A percentile compares a stretch with the other conserved stretches of the same genome.
Evolutionary conservation across 768 basidiomycete genomes (phyloP).

Genomic region (Sarcomyxa edulis): DNA sequence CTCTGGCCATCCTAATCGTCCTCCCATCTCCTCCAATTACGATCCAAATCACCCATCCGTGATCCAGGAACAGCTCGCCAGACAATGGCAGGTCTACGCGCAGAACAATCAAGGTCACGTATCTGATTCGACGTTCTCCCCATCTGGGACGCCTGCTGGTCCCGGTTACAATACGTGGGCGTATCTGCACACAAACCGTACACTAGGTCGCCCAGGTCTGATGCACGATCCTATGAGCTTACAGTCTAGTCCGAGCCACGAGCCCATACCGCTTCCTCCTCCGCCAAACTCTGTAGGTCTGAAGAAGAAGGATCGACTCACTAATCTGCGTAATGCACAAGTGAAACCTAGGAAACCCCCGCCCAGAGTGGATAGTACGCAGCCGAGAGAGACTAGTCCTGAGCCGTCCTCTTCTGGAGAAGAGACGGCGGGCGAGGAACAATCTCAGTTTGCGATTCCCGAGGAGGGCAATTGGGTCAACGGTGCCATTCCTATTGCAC

Average conservation of each 20-base stretch:
- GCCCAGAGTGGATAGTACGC: slow-evolving; percentile 77
- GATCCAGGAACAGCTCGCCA: slow-evolving; percentile 66
- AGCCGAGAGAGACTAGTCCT: slow-evolving; percentile 76
- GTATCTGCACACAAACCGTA: slow-evolving; percentile 53
- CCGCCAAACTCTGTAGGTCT: slow-evolving; percentile 38
- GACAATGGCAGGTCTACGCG: slow-evolving; percentile 77
- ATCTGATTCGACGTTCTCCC: slow-evolving; percentile 74
- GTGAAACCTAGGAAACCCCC: slow-evolving; percentile 45
- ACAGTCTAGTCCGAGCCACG: slow-evolving; percentile 67
- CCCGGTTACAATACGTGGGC: slow-evolving; percentile 68
- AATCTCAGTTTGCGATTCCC: slow-evolving; percentile 23
- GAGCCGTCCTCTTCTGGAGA: slow-evolving; percentile 74
- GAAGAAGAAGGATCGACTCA: slow-evolving; percentile 37
- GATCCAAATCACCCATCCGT: slow-evolving; percentile 38
- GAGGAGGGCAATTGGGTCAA: slow-evolving; percentile 32
- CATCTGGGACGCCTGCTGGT: slow-evolving; percentile 64
- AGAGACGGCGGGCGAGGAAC: slow-evolving; percentile 70
- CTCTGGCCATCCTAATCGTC: slow-evolving; percentile 25
- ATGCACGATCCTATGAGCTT: slow-evolving; percentile 51
- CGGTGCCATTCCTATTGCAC: slow-evolving; percentile 15
- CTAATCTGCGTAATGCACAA: slow-evolving; percentile 24
- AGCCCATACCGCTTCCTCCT: slow-evolving; percentile 53
- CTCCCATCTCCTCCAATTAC: slow-evolving; percentile 26
- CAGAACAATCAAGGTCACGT: slow-evolving; percentile 58
- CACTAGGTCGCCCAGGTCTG: slow-evolving; percentile 30